Evolutionary conservation across 768 basidiomycete genomes (phyloP), one percentile per base, ranked within the genome.

Genomic region (Termitomyces sp.): DNA sequence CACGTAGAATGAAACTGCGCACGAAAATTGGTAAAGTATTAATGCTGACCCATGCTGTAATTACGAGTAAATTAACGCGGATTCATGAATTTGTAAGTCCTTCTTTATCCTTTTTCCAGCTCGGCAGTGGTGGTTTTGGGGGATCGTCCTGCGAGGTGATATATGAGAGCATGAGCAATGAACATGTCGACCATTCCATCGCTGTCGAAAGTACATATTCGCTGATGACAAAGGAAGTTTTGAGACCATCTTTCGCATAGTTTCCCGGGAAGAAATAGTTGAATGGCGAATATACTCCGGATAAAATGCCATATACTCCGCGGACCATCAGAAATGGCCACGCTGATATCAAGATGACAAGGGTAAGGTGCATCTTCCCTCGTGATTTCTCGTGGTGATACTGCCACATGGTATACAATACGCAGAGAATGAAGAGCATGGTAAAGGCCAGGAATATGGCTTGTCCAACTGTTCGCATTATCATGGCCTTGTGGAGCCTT

Each of bases 311-410:
- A 49, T 74, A 76, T 9, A 71, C 54, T 34, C 75, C 75, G 10
- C 75, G 71, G 15, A 73, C 66, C 54, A 74, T 68, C 29, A 76
- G 68, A 32, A 73, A 68, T 38, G 73, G 71, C 73, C 73, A 75
- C 4, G 69, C 63, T n/a, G 65, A 60, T 4, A 73, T 54, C 25
- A 75, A 60, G 5, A 76, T 32, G 34, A 65, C 47, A 38, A 74
- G 63, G 3, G 74, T 76, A 8, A 68, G 67, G 56, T 76, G 75
- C 1, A 69, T 65, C 17, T 53, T 62, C 37, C 42, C 34, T 29
- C 60, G 61, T 15, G 38, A 54, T 17, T 61, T 45, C 20, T 71
- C 65, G 29, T 57, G 60, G 32, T 60, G 68, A 52, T 64, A 67
- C 43, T 69, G 65, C 4, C 56, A 56, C 17, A 74, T 71, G n/a